Evolutionary conservation across 176 grass and related monocot genomes (phyloP).

Genomic region (Aegilops bicornis): DNA sequence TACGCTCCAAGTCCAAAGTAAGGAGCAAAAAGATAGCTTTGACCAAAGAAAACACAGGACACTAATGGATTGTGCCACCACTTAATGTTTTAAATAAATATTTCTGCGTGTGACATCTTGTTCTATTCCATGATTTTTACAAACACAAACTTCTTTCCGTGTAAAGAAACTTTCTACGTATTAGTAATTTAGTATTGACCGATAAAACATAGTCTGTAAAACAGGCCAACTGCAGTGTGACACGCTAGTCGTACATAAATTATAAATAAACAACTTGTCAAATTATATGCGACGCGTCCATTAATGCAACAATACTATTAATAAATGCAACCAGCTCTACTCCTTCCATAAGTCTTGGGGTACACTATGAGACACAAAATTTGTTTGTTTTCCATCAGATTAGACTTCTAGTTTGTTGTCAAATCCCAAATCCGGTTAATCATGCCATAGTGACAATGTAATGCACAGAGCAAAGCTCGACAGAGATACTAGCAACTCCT

Average conservation of each 20-base stretch:
- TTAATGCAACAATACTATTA: conserved; percentile 29
- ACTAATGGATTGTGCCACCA: neutral
- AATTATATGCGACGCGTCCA: neutral
- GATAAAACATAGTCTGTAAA: conserved; percentile 4
- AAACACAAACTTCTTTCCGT: neutral
- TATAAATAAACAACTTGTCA: neutral
- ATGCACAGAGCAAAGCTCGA: neutral
- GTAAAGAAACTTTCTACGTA: neutral
- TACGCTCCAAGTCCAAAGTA: neutral
- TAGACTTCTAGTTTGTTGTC: neutral
- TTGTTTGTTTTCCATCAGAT: neutral
- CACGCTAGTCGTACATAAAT: neutral
- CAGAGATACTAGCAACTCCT: conserved; percentile 3
- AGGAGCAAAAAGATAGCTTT: conserved; percentile 16
- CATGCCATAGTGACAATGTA: neutral
- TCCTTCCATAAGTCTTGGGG: neutral
- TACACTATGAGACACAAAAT: neutral
- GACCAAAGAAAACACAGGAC: conserved; percentile 3
- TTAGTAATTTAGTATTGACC: conserved; percentile 15
- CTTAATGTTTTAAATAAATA: conserved; percentile 10
- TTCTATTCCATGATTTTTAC: neutral
- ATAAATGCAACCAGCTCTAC: conserved; percentile 10
- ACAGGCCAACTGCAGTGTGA: conserved; percentile 4
- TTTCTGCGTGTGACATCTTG: neutral
- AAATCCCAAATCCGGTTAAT: neutral